These are phyloP conservation scores for Noccaea bulbosa DNA, from an alignment of 345 rosid species.

Conservation along the genomic window DNA sequence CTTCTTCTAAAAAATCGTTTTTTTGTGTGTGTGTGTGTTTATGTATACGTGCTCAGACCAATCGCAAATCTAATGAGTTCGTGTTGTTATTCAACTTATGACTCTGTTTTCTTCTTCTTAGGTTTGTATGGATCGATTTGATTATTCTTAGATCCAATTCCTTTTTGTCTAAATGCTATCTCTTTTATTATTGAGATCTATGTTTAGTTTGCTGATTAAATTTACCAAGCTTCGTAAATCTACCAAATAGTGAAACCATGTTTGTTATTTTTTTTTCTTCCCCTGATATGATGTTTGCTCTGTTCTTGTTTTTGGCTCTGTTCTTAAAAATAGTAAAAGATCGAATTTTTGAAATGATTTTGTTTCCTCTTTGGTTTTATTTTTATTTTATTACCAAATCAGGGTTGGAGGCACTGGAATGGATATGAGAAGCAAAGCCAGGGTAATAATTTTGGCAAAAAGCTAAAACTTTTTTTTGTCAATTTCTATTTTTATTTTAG, in stretches of 20 bases:
- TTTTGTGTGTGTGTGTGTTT: neutral
- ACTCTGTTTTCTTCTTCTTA: neutral
- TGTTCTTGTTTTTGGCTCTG: conserved; percentile 21
- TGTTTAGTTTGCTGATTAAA: conserved; percentile 8
- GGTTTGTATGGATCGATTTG: conserved; percentile 1
- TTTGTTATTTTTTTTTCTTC: conserved; percentile 1
- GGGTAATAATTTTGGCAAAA: conserved; percentile 47
- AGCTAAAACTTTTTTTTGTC: neutral
- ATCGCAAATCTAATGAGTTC: conserved; percentile 13
- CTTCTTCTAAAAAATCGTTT: conserved; percentile 2
- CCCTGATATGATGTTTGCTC: neutral
- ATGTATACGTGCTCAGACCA: neutral
- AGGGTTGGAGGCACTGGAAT: conserved; percentile 90
- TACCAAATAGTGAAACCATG: neutral
- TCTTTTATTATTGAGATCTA: neutral
- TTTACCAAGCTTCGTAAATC: neutral
- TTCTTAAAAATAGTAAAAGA: neutral
- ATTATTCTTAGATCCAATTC: neutral
- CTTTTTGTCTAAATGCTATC: neutral
- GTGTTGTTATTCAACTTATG: neutral
- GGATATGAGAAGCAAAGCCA: conserved; percentile 88
- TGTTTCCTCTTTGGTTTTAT: neutral
- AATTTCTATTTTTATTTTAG: neutral
- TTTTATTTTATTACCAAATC: conserved; percentile 12
- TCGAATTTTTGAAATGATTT: neutral